phyloP scores from a whole-genome alignment of 2,329 filamentous ascomycete genomes.

The Ramichloridium luteum region DNA sequence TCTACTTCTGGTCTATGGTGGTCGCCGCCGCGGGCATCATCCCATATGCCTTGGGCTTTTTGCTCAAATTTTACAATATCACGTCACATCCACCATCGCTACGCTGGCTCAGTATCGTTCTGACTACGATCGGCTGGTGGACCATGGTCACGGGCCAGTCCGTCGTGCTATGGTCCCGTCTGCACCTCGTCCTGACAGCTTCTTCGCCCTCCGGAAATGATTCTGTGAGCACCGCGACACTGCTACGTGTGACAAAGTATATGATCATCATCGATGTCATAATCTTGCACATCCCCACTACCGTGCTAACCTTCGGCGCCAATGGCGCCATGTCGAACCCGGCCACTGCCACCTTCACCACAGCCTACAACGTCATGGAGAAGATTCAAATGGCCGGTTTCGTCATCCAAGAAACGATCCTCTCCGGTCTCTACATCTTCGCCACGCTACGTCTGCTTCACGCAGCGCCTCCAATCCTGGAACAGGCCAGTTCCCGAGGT shows the following conservation, averaged over 20 bases:
- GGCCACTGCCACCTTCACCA: constrained; percentile 22
- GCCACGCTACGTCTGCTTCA: constrained; percentile 18
- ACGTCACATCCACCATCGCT: constrained; percentile 14
- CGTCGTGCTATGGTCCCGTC: constrained; percentile 49
- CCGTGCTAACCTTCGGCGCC: constrained; percentile 43
- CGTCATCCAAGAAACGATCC: constrained; percentile 29
- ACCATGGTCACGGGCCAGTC: constrained; percentile 50
- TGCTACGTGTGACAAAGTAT: constrained; percentile 38
- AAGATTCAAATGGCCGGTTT: constrained; percentile 35
- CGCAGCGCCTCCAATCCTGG: too few species aligned
- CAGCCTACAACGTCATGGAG: constrained; percentile 32
- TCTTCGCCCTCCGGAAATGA: too few species aligned
- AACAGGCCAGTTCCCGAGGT: constrained; percentile 13
- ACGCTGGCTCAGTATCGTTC: constrained; percentile 14
- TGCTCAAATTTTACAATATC: constrained; percentile 32
- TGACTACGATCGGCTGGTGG: constrained; percentile 42
- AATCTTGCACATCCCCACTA: constrained; percentile 42
- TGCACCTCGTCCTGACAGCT: constrained; percentile 42
- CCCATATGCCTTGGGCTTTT: constrained; percentile 36
- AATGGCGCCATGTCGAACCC: constrained; percentile 25
- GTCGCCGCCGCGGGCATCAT: constrained; percentile 33
- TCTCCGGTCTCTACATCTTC: constrained; percentile 21
- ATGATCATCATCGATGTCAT: constrained; percentile 48
- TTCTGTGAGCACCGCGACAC: constrained; percentile 31
- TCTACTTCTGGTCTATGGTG: constrained; percentile 40